Percentiles rank a stretch among this genome's conserved stretches.
phyloP scores from a whole-genome alignment of 129 eudicot genomes.

The Flaveria robusta region DNA sequence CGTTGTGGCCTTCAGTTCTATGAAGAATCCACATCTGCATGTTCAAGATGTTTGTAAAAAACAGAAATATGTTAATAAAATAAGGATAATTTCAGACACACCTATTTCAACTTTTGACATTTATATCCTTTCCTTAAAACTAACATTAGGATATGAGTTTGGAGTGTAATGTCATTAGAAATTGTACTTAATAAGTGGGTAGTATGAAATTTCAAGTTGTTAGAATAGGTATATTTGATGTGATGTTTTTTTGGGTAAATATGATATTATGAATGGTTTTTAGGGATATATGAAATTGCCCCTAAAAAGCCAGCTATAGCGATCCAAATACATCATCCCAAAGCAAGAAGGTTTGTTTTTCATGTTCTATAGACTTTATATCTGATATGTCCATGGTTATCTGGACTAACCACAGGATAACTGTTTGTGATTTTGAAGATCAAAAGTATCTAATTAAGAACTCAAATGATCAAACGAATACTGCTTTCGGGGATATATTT shows the following conservation, averaged over 20 bases:
- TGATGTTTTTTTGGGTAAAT: too few relatives aligned
- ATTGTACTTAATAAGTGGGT: background rate
- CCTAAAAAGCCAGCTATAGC: background rate
- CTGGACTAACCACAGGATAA: background rate
- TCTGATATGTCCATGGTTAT: background rate
- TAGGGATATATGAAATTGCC: background rate
- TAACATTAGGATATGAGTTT: background rate
- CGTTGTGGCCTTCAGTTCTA: background rate
- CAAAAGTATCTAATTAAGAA: background rate
- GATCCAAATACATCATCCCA: background rate
- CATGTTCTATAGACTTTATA: background rate
- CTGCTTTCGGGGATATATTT: background rate
- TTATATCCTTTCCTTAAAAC: background rate
- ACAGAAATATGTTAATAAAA: background rate
- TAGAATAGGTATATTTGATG: background rate
- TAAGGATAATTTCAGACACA: background rate
- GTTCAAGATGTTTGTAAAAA: conserved; percentile 1
- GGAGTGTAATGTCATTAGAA: background rate
- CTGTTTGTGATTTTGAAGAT: background rate
- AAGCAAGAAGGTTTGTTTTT: background rate
- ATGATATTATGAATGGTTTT: background rate
- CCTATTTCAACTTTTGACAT: background rate
- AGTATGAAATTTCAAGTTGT: background rate
- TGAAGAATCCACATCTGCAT: conserved; percentile 24
- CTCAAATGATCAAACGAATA: conserved; percentile 10